Evolutionary conservation across 2,329 filamentous ascomycete genomes (phyloP).

Genomic region (Penicillium sp.): DNA sequence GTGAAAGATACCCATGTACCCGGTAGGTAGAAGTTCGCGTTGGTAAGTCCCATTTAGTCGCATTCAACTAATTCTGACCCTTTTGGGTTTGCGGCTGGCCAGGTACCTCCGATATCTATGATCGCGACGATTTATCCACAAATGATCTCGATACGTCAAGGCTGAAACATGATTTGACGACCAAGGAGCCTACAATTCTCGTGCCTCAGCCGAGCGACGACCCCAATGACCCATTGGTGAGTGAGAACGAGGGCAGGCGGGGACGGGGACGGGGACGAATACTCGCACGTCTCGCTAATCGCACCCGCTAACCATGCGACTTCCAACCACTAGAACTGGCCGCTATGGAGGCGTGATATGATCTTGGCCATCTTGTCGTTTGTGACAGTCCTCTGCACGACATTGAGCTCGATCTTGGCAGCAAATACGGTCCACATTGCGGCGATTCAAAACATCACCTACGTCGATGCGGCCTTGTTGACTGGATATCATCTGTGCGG

Average conservation of each 20-base stretch:
- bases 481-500: conserved; percentile 86
- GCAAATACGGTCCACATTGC: conserved; percentile 78
- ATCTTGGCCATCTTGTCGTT: conserved; percentile 74
- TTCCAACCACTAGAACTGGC: conserved; percentile 60
- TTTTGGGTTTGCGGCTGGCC: not conserved
- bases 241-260: conserved; percentile 29
- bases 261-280: not conserved
- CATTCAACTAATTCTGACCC: too few species aligned
- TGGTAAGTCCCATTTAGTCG: too few species aligned
- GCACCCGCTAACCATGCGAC: not conserved
- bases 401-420: conserved; percentile 78
- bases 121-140: conserved; percentile 43
- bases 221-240: conserved; percentile 76
- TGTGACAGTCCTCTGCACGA: conserved; percentile 74
- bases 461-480: conserved; percentile 72
- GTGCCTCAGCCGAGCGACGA: conserved; percentile 88
- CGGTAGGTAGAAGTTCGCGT: conserved; percentile 45
- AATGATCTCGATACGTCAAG: conserved; percentile 35
- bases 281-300: not conserved
- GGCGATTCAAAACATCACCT: conserved; percentile 57
- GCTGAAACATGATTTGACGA: conserved; percentile 67
- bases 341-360: conserved; percentile 74
- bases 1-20: conserved; percentile 63
- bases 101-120: conserved; percentile 54
- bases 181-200: conserved; percentile 65